Percentiles rank a stretch among this genome's conserved stretches.
Conservation (phyloP, 176 grass and related monocot genomes). For the Lolium rigidum region DNA sequence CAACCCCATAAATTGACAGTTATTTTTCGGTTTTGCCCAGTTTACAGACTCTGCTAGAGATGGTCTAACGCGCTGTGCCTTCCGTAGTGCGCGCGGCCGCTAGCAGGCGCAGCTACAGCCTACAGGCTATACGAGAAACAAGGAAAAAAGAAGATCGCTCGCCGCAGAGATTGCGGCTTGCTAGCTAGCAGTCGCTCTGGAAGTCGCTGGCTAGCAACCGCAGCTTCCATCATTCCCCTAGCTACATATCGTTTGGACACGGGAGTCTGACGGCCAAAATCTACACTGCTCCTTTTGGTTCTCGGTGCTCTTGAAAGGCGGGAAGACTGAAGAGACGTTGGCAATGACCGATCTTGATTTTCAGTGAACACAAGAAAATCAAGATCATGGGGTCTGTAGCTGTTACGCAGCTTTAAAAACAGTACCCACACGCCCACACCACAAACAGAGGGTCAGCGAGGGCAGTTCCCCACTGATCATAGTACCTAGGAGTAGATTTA, state of each 20-base stretch:
- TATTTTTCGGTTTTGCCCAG: too few relatives aligned
- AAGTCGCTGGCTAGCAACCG: conserved; percentile 5
- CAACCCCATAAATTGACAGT: too few relatives aligned
- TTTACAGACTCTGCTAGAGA: too few relatives aligned
- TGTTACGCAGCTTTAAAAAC: not conserved
- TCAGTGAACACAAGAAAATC: not conserved
- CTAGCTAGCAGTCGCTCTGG: not conserved
- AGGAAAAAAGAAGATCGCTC: not conserved
- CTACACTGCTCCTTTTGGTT: not conserved
- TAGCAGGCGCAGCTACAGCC: not conserved
- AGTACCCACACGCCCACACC: too few relatives aligned
- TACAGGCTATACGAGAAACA: not conserved
- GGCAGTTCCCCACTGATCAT: not conserved
- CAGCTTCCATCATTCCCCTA: not conserved
- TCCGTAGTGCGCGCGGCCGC: not conserved
- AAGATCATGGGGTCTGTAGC: too few relatives aligned
- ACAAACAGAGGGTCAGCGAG: not conserved
- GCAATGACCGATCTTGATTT: not conserved
- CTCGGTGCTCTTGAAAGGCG: not conserved
- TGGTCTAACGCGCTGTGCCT: too few relatives aligned
- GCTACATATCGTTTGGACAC: not conserved
- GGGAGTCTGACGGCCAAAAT: not conserved
- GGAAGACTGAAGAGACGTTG: not conserved
- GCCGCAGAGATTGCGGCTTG: conserved; percentile 2
- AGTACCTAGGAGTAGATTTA: not conserved